phyloP scores from a whole-genome alignment of 2,329 filamentous ascomycete genomes.

The Elsinoe fawcettii region DNA sequence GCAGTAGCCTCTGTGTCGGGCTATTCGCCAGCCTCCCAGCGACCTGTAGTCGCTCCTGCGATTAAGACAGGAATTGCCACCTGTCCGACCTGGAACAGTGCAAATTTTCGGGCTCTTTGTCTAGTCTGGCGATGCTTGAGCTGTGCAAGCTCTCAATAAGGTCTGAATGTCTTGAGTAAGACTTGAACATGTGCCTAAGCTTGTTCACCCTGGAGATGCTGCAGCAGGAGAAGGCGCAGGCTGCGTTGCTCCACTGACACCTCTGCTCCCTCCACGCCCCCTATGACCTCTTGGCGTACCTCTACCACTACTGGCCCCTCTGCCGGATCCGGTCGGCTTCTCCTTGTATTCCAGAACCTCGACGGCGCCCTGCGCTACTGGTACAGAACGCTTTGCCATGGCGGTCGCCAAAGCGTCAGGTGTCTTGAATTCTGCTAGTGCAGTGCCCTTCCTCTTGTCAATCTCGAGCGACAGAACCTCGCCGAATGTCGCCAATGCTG shows the following conservation, averaged over 20 bases:
- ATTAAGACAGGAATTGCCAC: too few relatives aligned
- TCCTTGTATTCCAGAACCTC: constrained; percentile 80
- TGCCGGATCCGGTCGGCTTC: constrained; percentile 19
- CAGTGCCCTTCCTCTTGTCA: constrained; percentile 89
- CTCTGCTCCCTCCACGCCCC: constrained; percentile 16
- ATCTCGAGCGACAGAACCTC: constrained; percentile 75
- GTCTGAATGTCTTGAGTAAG: background rate
- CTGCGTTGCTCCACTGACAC: constrained; percentile 16
- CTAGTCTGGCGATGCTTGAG: too few relatives aligned
- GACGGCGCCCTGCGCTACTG: constrained; percentile 76
- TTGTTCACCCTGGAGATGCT: constrained; percentile 23
- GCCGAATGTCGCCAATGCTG: constrained; percentile 67
- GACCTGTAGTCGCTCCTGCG: too few relatives aligned
- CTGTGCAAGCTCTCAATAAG: too few relatives aligned
- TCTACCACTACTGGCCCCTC: constrained; percentile 15
- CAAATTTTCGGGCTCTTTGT: too few relatives aligned
- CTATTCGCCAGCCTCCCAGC: too few relatives aligned
- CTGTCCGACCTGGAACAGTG: too few relatives aligned
- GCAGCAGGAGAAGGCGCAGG: constrained; percentile 16
- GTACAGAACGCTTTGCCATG: constrained; percentile 69
- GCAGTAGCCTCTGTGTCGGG: too few relatives aligned
- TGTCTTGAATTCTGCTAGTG: constrained; percentile 81
- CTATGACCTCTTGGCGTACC: constrained; percentile 17
- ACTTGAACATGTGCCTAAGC: constrained; percentile 25
- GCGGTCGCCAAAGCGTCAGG: constrained; percentile 67